A percentile compares a stretch with the other conserved stretches of the same genome.
phyloP scores from a whole-genome alignment of 139 green algal species.

The Chlamydomonas urium region DNA sequence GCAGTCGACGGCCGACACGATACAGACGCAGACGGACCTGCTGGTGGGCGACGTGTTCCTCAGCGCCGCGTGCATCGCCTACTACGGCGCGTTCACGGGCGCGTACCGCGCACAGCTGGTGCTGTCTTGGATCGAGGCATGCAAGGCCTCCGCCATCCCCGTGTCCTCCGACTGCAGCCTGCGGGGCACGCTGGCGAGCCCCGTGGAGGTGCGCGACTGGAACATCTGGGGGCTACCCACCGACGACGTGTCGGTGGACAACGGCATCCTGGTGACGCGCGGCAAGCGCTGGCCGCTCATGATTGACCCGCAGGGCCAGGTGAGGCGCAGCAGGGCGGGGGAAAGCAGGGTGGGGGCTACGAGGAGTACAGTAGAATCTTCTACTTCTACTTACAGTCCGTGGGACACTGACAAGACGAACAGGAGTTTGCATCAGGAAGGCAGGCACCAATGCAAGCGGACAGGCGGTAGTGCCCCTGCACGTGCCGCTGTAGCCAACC shows the following conservation, averaged over 20 bases:
- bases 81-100: conserved; percentile 81
- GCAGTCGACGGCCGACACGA: conserved; percentile 53
- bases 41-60: conserved; percentile 41
- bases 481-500: too few relatives aligned
- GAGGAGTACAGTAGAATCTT: too few relatives aligned
- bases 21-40: conserved; percentile 47
- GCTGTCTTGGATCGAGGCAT: conserved; percentile 50
- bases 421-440: too few relatives aligned
- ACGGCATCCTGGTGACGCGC: conserved; percentile 73
- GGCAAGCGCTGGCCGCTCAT: conserved; percentile 81
- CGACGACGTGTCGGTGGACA: conserved; percentile 74
- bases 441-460: too few relatives aligned
- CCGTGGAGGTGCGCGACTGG: conserved; percentile 71
- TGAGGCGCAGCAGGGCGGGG: too few relatives aligned
- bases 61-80: conserved; percentile 66
- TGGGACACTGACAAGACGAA: too few relatives aligned
- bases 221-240: conserved; percentile 73
- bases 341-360: too few relatives aligned
- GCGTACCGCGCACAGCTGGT: conserved; percentile 65
- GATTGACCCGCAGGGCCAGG: conserved; percentile 74
- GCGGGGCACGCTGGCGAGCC: conserved; percentile 51
- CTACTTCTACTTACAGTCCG: too few relatives aligned
- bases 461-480: too few relatives aligned
- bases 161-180: conserved; percentile 53
- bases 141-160: conserved; percentile 50